Conservation (phyloP, 2,329 filamentous ascomycete species). For the Albophoma yamanashiensis region DNA sequence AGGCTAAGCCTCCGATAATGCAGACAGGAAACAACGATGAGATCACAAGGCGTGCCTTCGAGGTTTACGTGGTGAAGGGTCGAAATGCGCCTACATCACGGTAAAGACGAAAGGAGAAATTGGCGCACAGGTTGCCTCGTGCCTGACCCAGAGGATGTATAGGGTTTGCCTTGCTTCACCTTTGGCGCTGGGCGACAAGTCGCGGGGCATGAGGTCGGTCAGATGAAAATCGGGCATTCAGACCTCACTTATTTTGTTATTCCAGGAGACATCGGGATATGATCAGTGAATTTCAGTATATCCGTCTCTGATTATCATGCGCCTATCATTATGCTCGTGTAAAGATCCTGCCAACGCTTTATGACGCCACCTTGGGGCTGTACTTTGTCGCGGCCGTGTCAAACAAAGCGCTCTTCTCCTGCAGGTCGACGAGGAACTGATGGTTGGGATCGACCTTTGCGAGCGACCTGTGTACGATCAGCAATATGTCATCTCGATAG, state of each 20-base stretch:
- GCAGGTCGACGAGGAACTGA: constrained; percentile 59
- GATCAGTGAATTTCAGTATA: not conserved
- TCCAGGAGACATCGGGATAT: not conserved
- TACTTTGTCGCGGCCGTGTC: constrained; percentile 82
- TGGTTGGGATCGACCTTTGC: constrained; percentile 55
- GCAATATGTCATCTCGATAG: not conserved
- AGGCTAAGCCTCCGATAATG: not conserved
- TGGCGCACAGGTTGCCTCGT: not conserved
- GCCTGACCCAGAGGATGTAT: not conserved
- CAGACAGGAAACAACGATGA: not conserved
- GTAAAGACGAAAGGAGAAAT: not conserved
- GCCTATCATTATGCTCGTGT: constrained; percentile 20
- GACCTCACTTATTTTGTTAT: no score
- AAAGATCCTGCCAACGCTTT: constrained; percentile 6
- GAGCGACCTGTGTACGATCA: constrained; percentile 35
- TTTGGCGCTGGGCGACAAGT: not conserved
- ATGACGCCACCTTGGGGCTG: constrained; percentile 64
- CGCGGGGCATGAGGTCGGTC: not conserved
- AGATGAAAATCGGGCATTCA: not conserved
- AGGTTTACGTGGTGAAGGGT: not conserved
- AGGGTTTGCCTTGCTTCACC: not conserved
- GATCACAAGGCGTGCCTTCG: not conserved
- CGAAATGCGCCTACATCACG: not conserved
- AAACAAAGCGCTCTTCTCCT: constrained; percentile 80
- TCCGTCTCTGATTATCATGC: constrained; percentile 7